Evolutionary conservation across 2,329 filamentous ascomycete genomes (phyloP).

Genomic region (Biscogniauxia sp.): DNA sequence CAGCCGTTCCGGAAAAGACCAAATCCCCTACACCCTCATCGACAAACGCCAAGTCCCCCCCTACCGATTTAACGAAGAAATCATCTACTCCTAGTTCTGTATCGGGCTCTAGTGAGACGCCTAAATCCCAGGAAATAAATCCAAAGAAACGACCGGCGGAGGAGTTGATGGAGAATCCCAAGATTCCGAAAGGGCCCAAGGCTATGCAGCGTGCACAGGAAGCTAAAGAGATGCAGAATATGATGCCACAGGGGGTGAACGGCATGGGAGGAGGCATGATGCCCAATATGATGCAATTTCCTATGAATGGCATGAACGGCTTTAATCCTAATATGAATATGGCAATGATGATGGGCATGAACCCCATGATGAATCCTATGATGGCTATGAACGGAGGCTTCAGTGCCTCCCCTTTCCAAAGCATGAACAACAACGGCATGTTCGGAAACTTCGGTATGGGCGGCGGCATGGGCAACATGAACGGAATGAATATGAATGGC

Average conservation of each 20-base stretch:
- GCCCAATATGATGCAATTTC: slow-evolving; percentile 44
- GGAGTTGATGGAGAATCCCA: slow-evolving; percentile 62
- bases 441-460: slow-evolving; percentile 29
- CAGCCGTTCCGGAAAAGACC: slow-evolving; percentile 29
- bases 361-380: slow-evolving; percentile 40
- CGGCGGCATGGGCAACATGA: slow-evolving; percentile 28
- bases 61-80: slow-evolving; percentile 20
- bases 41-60: slow-evolving; percentile 33
- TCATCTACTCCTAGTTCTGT: slow-evolving; percentile 25
- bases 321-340: slow-evolving; percentile 39
- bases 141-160: slow-evolving; percentile 83
- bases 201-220: slow-evolving; percentile 56
- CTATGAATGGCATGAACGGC: slow-evolving; percentile 37
- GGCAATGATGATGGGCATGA: slow-evolving; percentile 38
- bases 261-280: slow-evolving; percentile 41
- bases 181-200: slow-evolving; percentile 63
- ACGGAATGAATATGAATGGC: slow-evolving; percentile 32
- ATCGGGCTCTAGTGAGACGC: slow-evolving; percentile 18
- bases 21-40: slow-evolving; percentile 25
- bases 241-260: slow-evolving; percentile 51
- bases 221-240: slow-evolving; percentile 46
- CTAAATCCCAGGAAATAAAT: slow-evolving; percentile 19
- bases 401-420: slow-evolving; percentile 27
- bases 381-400: slow-evolving; percentile 38
- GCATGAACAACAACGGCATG: slow-evolving; percentile 39